Conservation (phyloP, 192 early-diverging fungal species). For the Podila verticillata region DNA sequence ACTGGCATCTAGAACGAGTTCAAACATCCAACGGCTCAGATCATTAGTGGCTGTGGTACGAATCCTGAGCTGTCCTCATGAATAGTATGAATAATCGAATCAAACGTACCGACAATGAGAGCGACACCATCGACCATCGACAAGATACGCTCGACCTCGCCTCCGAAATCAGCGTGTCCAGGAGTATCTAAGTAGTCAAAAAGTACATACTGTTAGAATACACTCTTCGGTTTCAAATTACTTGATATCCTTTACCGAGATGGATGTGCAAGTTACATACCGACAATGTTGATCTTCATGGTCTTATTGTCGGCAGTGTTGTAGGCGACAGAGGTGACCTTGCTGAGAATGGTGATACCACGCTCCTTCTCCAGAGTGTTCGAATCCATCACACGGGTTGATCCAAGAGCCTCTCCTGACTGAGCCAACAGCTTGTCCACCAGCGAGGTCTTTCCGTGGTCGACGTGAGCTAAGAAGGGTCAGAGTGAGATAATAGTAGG, state of each 20-base stretch:
- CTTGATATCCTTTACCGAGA: background rate
- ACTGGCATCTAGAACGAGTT: constrained; percentile 64
- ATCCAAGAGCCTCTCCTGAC: constrained; percentile 57
- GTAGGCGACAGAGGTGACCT: constrained; percentile 81
- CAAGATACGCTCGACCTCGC: constrained; percentile 87
- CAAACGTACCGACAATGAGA: constrained; percentile 69
- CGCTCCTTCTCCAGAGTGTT: constrained; percentile 86
- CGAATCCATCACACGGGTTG: constrained; percentile 83
- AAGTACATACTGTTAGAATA: background rate
- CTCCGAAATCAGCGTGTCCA: constrained; percentile 76
- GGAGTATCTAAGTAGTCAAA: constrained; percentile 68
- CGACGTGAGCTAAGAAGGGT: constrained; percentile 78
- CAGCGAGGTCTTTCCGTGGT: constrained; percentile 84
- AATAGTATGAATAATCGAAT: no score
- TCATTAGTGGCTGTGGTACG: no score
- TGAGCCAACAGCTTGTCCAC: constrained; percentile 58
- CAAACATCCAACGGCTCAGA: background rate
- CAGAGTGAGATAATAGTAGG: background rate
- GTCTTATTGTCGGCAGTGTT: constrained; percentile 47
- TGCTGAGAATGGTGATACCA: constrained; percentile 90
- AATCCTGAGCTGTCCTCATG: no score
- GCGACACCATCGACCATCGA: constrained; percentile 91
- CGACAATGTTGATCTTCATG: constrained; percentile 86
- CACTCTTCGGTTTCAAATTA: background rate
- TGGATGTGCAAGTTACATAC: constrained; percentile 12